Base-by-base conservation (phyloP, 306 rosid genomes). In the Dalbergia cultrata region DNA sequence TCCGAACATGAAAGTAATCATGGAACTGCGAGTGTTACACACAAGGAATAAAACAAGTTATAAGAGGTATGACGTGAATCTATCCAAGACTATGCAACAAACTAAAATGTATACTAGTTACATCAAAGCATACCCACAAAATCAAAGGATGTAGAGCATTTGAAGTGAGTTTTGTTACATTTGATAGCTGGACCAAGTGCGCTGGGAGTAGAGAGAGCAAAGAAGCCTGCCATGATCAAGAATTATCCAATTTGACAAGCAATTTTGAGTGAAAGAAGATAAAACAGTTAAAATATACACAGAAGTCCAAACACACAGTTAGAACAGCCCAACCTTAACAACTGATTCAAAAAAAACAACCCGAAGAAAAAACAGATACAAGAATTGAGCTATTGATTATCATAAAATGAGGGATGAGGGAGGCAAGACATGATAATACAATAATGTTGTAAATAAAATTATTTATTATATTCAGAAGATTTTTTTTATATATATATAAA, bases 121-220 rank as follows among this genome's bases (percentile, higher is more conserved):
- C 86, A 77, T 67, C 66, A 81, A 83, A 81, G 53, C 94, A 70
- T 93, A 95, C 99, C 99, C 99, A 95, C 76, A 34, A 41, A 5
- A 91, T 84, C 72, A 93, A 84, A 80, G 99, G 94, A 81, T 44
- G 21, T 85, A 95, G 82, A 80, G 80, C 86, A 63, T 80, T 88
- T 58, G 89, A 86, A 17, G 92, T 85, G 79, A 88, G 89, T 39
- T 86, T 83, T 85, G 88, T 60, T 80, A 75, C 85, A 47, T 79
- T 85, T 80, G 94, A 84, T 63, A 84, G 71, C 76, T 88, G 80
- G 67, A 89, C 82, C 86, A 91, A 82, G 87, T 90, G 79, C 5
- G 33, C 59, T 70, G 99, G 99, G 81, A 95, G 93, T 83, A 91
- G 92, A 81, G 99, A 95, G 72, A 95, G 91, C 79, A 95, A 84